Evolutionary conservation across 176 grass and related monocot genomes (phyloP).

Genomic region (Puccinellia tenuiflora): DNA sequence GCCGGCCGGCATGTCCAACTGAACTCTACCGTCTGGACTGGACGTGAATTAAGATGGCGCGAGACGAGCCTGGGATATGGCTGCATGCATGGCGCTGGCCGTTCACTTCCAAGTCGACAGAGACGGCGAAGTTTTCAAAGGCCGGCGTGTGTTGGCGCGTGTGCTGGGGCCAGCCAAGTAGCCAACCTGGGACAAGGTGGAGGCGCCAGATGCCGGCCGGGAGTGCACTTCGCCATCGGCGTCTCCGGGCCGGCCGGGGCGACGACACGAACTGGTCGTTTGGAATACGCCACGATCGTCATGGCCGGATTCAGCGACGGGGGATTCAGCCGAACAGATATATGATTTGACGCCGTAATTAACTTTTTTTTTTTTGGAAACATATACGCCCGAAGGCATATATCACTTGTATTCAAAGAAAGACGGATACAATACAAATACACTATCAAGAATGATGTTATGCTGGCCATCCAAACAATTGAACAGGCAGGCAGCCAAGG

Average conservation of each 20-base stretch:
- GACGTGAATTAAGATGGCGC: not conserved
- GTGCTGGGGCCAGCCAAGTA: not conserved
- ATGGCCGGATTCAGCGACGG: not conserved
- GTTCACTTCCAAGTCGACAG: not conserved
- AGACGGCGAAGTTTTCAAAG: not conserved
- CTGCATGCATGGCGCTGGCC: not conserved
- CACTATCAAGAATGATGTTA: no score
- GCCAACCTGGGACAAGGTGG: conserved; percentile 5
- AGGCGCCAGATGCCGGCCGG: conserved; percentile 28
- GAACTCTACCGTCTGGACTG: not conserved
- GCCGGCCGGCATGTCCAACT: not conserved
- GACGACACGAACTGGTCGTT: conserved; percentile 16
- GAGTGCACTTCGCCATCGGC: not conserved
- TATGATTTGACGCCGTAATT: not conserved
- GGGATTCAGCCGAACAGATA: not conserved
- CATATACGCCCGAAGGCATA: no score
- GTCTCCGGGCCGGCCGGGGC: not conserved
- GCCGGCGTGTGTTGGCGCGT: not conserved
- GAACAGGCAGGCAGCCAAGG: no score
- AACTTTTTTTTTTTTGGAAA: no score
- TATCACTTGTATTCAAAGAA: no score
- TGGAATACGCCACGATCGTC: not conserved
- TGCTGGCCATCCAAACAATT: no score
- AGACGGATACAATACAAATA: no score
- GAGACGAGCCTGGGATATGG: not conserved